Conservation (phyloP, 1,139 yeast genomes). For the Blastobotrys elegans region DNA sequence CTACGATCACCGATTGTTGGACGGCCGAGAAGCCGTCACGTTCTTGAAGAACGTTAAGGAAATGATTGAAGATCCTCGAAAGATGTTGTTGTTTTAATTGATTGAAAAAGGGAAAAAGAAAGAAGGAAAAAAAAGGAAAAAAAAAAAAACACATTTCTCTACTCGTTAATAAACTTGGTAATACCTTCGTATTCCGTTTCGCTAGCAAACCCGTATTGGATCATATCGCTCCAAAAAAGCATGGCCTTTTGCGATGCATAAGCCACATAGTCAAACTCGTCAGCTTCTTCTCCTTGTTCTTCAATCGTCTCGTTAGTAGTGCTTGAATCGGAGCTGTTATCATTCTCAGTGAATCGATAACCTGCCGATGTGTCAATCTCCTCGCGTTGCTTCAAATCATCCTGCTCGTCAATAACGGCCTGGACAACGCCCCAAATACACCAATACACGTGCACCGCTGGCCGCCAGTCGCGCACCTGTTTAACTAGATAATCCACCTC, state of each 20-base stretch:
- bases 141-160: neutral
- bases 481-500: constrained; percentile 57
- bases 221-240: constrained; percentile 68
- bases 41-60: constrained; percentile 95
- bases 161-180: constrained; percentile 1
- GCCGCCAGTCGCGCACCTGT: constrained; percentile 73
- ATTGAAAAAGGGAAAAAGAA: neutral
- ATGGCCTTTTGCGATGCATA: constrained; percentile 74
- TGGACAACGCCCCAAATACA: constrained; percentile 88
- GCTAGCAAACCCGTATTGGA: constrained; percentile 52
- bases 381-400: constrained; percentile 25
- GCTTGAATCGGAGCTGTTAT: neutral
- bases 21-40: constrained; percentile 98
- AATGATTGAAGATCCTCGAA: constrained; percentile 97
- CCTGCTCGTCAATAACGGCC: constrained; percentile 33
- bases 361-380: constrained; percentile 26
- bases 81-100: constrained; percentile 71
- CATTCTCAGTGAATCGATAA: constrained; percentile 23
- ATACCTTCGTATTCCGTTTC: constrained; percentile 26
- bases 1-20: constrained; percentile 96
- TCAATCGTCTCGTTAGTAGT: constrained; percentile 2
- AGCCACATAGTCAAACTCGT: constrained; percentile 71
- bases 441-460: constrained; percentile 79
- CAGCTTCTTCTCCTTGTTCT: constrained; percentile 45
- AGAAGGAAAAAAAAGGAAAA: neutral